A percentile compares a stretch with the other conserved stretches of the same genome.
Evolutionary conservation across 306 rosid species (phyloP).

Genomic region (Lathyrus tuberosus): DNA sequence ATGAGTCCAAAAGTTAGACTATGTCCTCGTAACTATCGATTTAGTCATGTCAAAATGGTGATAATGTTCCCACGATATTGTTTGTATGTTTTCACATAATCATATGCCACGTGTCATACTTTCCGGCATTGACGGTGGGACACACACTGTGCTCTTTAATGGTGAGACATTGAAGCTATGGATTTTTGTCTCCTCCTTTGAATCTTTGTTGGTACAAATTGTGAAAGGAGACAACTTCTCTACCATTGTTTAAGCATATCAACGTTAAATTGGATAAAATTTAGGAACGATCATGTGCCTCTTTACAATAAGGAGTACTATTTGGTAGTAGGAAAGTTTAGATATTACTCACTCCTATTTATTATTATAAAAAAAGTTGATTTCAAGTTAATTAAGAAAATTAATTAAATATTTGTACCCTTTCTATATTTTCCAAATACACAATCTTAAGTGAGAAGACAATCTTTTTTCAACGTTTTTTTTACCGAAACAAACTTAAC

Average conservation of each 20-base stretch:
- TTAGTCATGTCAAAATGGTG: background rate
- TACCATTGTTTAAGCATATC: background rate
- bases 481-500: no score
- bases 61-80: constrained; percentile 21
- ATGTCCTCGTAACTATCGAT: background rate
- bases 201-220: background rate
- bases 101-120: constrained; percentile 44
- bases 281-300: no score
- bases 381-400: no score
- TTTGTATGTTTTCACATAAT: constrained; percentile 18
- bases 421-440: no score
- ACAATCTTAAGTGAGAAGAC: no score
- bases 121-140: constrained; percentile 46
- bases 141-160: constrained; percentile 37
- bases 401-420: no score
- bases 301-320: no score
- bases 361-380: no score
- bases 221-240: constrained; percentile 1
- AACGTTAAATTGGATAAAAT: no score
- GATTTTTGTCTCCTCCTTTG: constrained; percentile 42
- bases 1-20: background rate
- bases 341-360: no score
- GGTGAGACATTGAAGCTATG: constrained; percentile 30
- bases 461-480: no score
- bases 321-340: no score